These are phyloP conservation scores for Oenanthe javanica DNA, from an alignment of 140 eudicot genomes.

Conservation along the genomic window DNA sequence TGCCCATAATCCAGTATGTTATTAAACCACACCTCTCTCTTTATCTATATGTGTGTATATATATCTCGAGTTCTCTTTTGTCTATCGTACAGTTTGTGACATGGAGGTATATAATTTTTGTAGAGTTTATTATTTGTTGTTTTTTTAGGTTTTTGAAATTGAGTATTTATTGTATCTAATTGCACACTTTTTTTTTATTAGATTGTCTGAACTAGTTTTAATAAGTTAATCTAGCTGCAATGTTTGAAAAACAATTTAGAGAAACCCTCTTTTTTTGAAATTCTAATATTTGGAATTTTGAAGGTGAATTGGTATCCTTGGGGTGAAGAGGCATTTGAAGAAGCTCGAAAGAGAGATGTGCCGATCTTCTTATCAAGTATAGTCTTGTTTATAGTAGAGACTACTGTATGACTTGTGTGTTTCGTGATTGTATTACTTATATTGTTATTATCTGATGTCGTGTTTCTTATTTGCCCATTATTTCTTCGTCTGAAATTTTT, in stretches of 20 bases:
- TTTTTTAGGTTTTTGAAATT: neutral
- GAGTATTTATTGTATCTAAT: neutral
- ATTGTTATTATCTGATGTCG: slow-evolving; percentile 16
- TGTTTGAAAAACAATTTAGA: neutral
- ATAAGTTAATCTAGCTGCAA: neutral
- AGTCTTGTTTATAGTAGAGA: slow-evolving; percentile 10
- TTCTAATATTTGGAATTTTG: neutral
- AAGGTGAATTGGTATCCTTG: slow-evolving; percentile 99
- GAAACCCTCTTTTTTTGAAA: neutral
- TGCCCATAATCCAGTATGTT: slow-evolving; percentile 92
- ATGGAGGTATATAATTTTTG: neutral
- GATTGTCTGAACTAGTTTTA: neutral
- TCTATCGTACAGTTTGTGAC: neutral
- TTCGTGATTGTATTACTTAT: neutral
- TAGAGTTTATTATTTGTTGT: neutral
- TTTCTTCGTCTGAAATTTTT: slow-evolving; percentile 6
- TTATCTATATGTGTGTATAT: neutral
- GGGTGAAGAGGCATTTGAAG: slow-evolving; percentile 89
- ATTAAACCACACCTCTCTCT: neutral
- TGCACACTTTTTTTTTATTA: neutral
- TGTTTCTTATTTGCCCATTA: slow-evolving; percentile 8
- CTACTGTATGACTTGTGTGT: neutral
- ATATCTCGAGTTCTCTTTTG: neutral
- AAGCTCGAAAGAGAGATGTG: slow-evolving; percentile 76
- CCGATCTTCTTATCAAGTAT: slow-evolving; percentile 92